Base-by-base conservation (phyloP, 2,329 filamentous ascomycete genomes). In the Neonectria ditissima region DNA sequence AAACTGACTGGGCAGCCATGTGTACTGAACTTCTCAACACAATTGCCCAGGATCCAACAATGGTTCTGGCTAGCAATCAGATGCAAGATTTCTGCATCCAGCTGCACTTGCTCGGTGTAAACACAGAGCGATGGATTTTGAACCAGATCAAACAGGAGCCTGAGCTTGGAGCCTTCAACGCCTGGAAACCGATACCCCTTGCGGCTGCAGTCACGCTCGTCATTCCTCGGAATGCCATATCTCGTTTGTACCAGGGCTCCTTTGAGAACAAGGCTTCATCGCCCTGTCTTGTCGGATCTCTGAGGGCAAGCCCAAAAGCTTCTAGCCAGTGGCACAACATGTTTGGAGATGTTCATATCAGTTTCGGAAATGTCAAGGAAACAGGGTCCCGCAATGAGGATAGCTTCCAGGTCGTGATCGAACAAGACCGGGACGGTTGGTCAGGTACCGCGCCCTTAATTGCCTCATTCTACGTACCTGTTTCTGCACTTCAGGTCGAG, bases 391-490 rank as follows among this genome's bases (percentile, higher is more conserved):
- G 64, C 5, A 65, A 75, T 1, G 64, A 69, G 6, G 77, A 79
- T n/a, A 69, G 73, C 4, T 79, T 78, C n/a, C 60, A 69, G 7
- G 56, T 81, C 20, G 58, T 64, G 0, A 62, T 83, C 3, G 65
- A 75, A 5, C 73, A 78, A 16, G 81, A 83, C 50, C 59, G 66
- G 6, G 62, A 67, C 16, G 76, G 76, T 14, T 83, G 79, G 80
- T 62, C 68, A 0, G 80, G 81, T 9, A 65, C 70, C 0, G 78
- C 80, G 5, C 68, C 80, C 1, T 68, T 85, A 18, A 60, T 83
- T 45, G 79, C 75, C 3, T 80, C 80, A 0, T 83, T 82, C 68
- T 78, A 80, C 24, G 78, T 80, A 4, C 77, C 81, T 3, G 73
- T 80, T 1, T 67, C 70, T 4, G 63, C 73, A 1, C 69, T 83